Conservation (phyloP, 306 rosid species). For the Gleditsia sinensis region DNA sequence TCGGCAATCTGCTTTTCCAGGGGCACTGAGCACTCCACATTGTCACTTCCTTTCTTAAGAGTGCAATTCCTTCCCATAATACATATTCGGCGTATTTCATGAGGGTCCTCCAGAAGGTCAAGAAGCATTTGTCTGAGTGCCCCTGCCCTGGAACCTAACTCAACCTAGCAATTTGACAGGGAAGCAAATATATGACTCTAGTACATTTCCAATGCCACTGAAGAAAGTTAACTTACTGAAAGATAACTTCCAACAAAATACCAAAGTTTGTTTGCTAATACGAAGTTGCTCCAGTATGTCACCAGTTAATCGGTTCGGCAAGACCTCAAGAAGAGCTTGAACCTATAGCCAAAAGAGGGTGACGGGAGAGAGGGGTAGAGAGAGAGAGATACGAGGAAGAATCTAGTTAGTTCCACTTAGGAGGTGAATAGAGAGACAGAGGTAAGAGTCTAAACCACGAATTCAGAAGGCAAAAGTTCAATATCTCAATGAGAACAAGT, state of each 20-base stretch:
- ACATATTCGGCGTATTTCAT: slow-evolving; percentile 89
- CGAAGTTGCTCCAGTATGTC: slow-evolving; percentile 95
- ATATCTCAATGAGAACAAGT: slow-evolving; percentile 1
- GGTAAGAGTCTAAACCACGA: neutral
- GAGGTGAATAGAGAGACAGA: slow-evolving; percentile 14
- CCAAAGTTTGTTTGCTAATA: slow-evolving; percentile 96
- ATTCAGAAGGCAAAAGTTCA: slow-evolving; percentile 18
- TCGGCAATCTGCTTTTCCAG: slow-evolving; percentile 90
- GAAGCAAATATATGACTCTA: slow-evolving; percentile 14
- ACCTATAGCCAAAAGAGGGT: slow-evolving; percentile 55
- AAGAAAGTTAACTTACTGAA: slow-evolving; percentile 10
- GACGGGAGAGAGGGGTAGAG: neutral
- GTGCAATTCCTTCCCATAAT: slow-evolving; percentile 95
- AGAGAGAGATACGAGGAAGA: neutral
- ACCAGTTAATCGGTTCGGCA: slow-evolving; percentile 90
- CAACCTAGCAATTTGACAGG: slow-evolving; percentile 63
- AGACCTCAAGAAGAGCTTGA: slow-evolving; percentile 77
- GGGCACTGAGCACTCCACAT: slow-evolving; percentile 73
- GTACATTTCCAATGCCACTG: slow-evolving; percentile 9
- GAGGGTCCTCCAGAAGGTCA: slow-evolving; percentile 93
- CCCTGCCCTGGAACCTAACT: slow-evolving; percentile 93
- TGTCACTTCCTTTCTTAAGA: slow-evolving; percentile 57
- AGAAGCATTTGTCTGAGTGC: slow-evolving; percentile 95
- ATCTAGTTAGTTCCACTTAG: slow-evolving; percentile 25
- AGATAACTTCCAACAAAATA: slow-evolving; percentile 38